Evolutionary conservation across 140 eudicot genomes (phyloP).

Genomic region (Erigeron philadelphicus): DNA sequence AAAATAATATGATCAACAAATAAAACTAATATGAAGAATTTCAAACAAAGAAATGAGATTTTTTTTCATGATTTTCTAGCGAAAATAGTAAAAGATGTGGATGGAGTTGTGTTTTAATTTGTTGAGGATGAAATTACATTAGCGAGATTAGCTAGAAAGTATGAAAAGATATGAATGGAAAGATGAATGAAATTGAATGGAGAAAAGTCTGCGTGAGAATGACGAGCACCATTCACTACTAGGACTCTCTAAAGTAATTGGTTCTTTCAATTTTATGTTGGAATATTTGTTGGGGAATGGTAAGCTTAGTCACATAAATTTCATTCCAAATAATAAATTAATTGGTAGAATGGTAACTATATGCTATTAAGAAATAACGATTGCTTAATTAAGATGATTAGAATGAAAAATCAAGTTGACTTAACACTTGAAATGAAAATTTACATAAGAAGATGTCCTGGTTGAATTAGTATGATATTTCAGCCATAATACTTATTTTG

Average conservation of each 20-base stretch:
- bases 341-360: neutral
- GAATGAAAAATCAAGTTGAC: no score
- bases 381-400: no score
- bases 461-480: no score
- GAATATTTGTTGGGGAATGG: constrained; percentile 19
- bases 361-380: neutral
- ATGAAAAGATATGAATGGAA: neutral
- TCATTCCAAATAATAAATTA: constrained; percentile 3
- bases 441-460: no score
- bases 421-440: no score
- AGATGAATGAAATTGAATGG: constrained; percentile 2
- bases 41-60: neutral
- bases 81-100: no score
- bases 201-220: constrained; percentile 24
- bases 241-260: neutral
- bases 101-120: no score
- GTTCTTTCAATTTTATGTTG: constrained; percentile 18
- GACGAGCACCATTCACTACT: constrained; percentile 26
- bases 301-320: constrained; percentile 21
- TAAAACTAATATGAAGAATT: neutral
- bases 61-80: neutral
- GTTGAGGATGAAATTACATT: no score
- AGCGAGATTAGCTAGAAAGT: no score
- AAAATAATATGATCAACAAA: no score
- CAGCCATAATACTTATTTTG: no score